Evolutionary conservation across 1,284 basidiomycete genomes (phyloP).

Genomic region (Meira nashicola): DNA sequence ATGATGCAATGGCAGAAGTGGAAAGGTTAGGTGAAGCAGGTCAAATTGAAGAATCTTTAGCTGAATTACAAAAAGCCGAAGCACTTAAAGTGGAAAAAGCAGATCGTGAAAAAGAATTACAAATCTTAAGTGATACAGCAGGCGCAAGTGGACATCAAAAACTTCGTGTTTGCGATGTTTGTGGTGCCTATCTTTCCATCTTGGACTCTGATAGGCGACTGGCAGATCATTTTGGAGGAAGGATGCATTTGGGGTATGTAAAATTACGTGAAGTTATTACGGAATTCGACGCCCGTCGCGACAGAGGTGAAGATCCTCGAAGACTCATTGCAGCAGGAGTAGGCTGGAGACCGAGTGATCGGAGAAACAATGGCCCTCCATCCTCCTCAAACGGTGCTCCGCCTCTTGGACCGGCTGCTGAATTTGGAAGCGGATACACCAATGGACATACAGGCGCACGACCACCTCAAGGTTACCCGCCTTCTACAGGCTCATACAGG

Average conservation of each 20-base stretch:
- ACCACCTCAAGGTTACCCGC: neutral
- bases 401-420: neutral
- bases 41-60: slow-evolving; percentile 96
- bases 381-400: neutral
- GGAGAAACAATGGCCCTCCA: neutral
- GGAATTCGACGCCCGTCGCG: slow-evolving; percentile 58
- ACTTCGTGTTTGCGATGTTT: slow-evolving; percentile 96
- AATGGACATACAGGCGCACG: neutral
- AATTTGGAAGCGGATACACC: neutral
- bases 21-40: slow-evolving; percentile 94
- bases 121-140: slow-evolving; percentile 93
- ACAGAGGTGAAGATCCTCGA: slow-evolving; percentile 16
- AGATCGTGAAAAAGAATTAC: slow-evolving; percentile 94
- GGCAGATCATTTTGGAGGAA: slow-evolving; percentile 99
- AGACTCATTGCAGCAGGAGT: slow-evolving; percentile 11
- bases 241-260: slow-evolving; percentile 98
- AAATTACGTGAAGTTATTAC: slow-evolving; percentile 88
- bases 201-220: slow-evolving; percentile 96
- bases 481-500: neutral
- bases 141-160: slow-evolving; percentile 99
- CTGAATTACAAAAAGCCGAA: slow-evolving; percentile 93
- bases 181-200: slow-evolving; percentile 95
- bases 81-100: slow-evolving; percentile 91
- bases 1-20: slow-evolving; percentile 96
- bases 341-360: slow-evolving; percentile 8